Evolutionary conservation across 352 stramenopile species (phyloP).

Genomic region (Pythium plurisporium): DNA sequence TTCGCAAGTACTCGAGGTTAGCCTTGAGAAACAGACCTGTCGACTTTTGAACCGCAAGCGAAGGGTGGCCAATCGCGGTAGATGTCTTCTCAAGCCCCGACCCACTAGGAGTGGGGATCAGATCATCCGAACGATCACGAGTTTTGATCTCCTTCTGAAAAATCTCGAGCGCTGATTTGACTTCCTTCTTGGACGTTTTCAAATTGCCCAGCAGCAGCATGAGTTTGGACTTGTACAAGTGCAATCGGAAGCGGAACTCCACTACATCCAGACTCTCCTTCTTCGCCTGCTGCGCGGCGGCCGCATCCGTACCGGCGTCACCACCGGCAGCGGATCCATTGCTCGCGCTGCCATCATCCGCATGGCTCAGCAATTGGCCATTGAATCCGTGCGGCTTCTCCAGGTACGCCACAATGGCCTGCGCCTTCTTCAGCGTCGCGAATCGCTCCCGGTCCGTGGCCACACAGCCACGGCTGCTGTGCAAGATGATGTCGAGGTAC

Average conservation of each 20-base stretch:
- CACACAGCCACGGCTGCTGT: slow-evolving; percentile 83
- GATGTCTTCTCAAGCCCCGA: slow-evolving; percentile 69
- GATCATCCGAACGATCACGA: slow-evolving; percentile 25
- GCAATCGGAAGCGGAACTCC: slow-evolving; percentile 89
- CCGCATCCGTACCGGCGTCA: slow-evolving; percentile 30
- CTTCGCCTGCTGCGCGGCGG: slow-evolving; percentile 45
- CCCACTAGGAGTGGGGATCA: slow-evolving; percentile 10
- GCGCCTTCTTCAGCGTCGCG: slow-evolving; percentile 77
- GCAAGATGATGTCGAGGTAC: slow-evolving; percentile 89
- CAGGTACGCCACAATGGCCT: slow-evolving; percentile 84
- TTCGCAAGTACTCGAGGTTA: slow-evolving; percentile 92
- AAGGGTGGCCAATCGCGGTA: slow-evolving; percentile 69
- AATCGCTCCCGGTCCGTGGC: slow-evolving; percentile 66
- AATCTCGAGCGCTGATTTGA: slow-evolving; percentile 91
- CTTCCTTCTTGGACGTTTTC: slow-evolving; percentile 90
- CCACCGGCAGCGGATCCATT: slow-evolving; percentile 18
- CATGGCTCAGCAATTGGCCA: slow-evolving; percentile 45
- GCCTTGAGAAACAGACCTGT: slow-evolving; percentile 90
- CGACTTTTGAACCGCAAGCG: slow-evolving; percentile 81
- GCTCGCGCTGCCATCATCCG: slow-evolving; percentile 25
- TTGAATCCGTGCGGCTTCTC: slow-evolving; percentile 91
- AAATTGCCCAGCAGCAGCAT: slow-evolving; percentile 84
- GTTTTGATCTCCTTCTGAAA: slow-evolving; percentile 91
- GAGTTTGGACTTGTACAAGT: slow-evolving; percentile 91
- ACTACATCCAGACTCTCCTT: slow-evolving; percentile 55